A percentile compares a stretch with the other conserved stretches of the same genome.
Conservation (phyloP, 2,329 filamentous ascomycete genomes). For the Penicillium digitatum region DNA sequence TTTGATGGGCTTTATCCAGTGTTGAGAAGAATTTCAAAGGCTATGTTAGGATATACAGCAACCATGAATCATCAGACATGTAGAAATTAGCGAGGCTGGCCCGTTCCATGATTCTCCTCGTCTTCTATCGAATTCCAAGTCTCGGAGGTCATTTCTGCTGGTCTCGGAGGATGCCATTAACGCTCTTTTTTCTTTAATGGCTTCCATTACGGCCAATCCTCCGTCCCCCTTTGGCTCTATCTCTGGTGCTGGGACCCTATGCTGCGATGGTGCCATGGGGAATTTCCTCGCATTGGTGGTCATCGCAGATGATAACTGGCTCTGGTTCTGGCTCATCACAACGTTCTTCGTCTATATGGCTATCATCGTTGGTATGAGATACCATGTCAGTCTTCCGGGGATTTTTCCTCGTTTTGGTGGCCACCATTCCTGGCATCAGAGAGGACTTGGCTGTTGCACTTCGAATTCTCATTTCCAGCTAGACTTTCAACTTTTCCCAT, state of each 20-base stretch:
- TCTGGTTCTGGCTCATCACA: too few species aligned
- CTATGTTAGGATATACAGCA: slow-evolving; percentile 4
- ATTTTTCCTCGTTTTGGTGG: not conserved
- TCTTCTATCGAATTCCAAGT: not conserved
- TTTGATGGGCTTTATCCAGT: not conserved
- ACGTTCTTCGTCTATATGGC: not conserved
- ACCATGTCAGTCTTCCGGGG: too few species aligned
- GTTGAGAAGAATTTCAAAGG: not conserved
- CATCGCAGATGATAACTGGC: too few species aligned
- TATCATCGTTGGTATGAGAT: not conserved
- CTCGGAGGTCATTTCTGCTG: not conserved
- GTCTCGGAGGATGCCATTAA: not conserved
- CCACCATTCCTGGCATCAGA: not conserved
- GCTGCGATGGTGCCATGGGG: not conserved
- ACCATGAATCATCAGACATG: slow-evolving; percentile 7
- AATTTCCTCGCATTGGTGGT: not conserved
- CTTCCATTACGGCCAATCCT: not conserved
- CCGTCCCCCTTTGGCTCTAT: not conserved
- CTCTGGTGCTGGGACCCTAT: not conserved
- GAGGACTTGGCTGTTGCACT: not conserved
- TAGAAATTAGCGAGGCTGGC: not conserved
- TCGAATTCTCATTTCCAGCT: not conserved
- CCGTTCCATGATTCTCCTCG: not conserved
- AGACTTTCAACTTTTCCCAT: not conserved
- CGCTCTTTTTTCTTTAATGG: not conserved